Evolutionary conservation across 768 basidiomycete species (phyloP), one percentile per base, ranked within the genome.

Genomic region (Trametopsis cervina): DNA sequence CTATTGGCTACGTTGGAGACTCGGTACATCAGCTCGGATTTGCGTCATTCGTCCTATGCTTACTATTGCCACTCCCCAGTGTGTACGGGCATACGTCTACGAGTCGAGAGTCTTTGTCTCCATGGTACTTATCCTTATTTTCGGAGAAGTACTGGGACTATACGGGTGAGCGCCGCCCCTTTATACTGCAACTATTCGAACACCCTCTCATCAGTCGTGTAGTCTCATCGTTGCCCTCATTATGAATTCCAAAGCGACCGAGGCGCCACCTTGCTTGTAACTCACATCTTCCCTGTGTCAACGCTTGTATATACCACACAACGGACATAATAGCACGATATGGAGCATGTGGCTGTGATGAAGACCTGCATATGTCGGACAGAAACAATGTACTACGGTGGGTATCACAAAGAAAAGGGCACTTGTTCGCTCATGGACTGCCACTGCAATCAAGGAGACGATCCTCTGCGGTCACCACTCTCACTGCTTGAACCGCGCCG

Each of bases 111-210:
- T 97, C 22, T 97, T 94, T 62, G 94, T 97, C 18, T 75, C 85
- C 5, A 97, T 97, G 94, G 91, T 98, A 17, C 81, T 98, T 36
- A 94, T 98, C 54, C 81, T 98, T 61, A 91, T 91, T 55, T 92
- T 91, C 56, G 84, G 82, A 5, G 92, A 95, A 65, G 93, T 96
- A 20, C 70, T 96, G 50, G 93, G 93, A 29, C 66, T 95, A 47
- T 92, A 90, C 59, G 89, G 88, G 82, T 85, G 60, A 54, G 81
- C 67, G 27, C 4, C 35, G 37, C 21, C 4, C 21, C 27, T n/a
- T n/a, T n/a, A 38, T 24, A 21, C 22, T 18, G 20, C 22, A 25
- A 10, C 20, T 15, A 12, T 33, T 7, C 29, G 29, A n/a, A n/a
- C n/a, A n/a, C n/a, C 24, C 27, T 11, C 39, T 40, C 39, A 23